Evolutionary conservation across 73 alveolate species (phyloP).

Genomic region (Paraurostyla sp.): DNA sequence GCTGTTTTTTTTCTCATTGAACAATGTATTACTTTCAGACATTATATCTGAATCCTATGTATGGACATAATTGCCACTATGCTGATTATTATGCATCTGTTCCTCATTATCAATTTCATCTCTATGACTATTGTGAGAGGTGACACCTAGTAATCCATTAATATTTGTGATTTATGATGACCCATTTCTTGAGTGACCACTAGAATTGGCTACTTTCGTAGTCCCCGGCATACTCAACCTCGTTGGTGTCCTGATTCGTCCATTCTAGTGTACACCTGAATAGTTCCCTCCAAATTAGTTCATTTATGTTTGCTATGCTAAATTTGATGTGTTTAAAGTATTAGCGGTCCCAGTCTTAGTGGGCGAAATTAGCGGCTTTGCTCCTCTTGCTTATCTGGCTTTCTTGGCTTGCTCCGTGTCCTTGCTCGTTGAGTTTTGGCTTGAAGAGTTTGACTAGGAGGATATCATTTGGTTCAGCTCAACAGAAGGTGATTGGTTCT

Average conservation of each 20-base stretch:
- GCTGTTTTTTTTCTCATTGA: conserved; percentile 22
- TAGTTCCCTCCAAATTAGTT: no score
- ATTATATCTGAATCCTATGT: conserved; percentile 8
- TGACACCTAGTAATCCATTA: not conserved
- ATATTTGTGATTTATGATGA: not conserved
- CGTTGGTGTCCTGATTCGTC: not conserved
- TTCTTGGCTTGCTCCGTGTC: not conserved
- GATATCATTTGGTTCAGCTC: not conserved
- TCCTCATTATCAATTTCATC: not conserved
- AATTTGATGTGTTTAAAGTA: no score
- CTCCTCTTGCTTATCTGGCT: not conserved
- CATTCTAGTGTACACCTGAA: not conserved
- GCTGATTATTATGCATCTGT: not conserved
- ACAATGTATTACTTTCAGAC: conserved; percentile 4
- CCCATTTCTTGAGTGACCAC: conserved; percentile 1
- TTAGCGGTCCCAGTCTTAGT: not conserved
- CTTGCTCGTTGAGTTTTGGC: not conserved
- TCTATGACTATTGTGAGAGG: not conserved
- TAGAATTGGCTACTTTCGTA: not conserved
- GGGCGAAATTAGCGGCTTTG: not conserved
- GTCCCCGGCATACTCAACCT: not conserved
- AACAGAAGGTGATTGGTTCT: not conserved
- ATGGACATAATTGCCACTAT: not conserved
- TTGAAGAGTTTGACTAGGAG: not conserved
- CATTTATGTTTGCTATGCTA: no score